Base-by-base conservation (phyloP, 2,329 filamentous ascomycete species). In the Orbilia quercus region DNA sequence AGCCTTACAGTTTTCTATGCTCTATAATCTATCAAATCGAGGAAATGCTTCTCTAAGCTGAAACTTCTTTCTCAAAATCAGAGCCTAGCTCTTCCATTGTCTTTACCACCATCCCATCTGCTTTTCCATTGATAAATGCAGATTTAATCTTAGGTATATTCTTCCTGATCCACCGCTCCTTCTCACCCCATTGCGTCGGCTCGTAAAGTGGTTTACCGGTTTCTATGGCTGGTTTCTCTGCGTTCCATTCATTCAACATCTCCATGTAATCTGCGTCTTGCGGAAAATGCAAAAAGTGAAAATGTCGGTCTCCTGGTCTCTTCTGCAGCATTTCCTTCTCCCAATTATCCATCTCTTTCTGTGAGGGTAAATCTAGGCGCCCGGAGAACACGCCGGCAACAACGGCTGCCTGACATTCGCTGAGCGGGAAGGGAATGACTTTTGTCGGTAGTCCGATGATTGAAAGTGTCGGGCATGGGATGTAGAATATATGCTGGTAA, bases 361-460 rank as follows among this genome's bases (percentile, higher is more conserved):
- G 79, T 0, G 85, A 78, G 0, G 92, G 92, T 7, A 96, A 82
- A 0, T 81, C 75, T 0, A 96, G 82, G 0, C 86, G 82, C 34
- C 90, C 90, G 0, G 91, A 87, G 86, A 91, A 96, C 0, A 93
- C 85, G 0, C 91, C 87, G 1, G 92, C 87, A 48, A 96, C 84
- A 0, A 91, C 86, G 0, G 92, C 90, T 0, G 88, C 88, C 80
- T 97, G 93, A 4, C 87, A 88, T 81, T 97, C 92, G 0, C 89
- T 85, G 0, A 95, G 78, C 0, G 91, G 89, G 79, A 96, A 96
- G 0, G 94, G 94, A n/a, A 96, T 90, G n/a, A 95, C 87, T 76
- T 90, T 90, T 79, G 92, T 89, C 14, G 90, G 89, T 40, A 97
- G 83, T 0, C 86, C 87, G 0, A 90, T 84, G 79, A 97, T 93